Base-by-base conservation (phyloP, 139 green algal genomes). In the Chlorella sp. region DNA sequence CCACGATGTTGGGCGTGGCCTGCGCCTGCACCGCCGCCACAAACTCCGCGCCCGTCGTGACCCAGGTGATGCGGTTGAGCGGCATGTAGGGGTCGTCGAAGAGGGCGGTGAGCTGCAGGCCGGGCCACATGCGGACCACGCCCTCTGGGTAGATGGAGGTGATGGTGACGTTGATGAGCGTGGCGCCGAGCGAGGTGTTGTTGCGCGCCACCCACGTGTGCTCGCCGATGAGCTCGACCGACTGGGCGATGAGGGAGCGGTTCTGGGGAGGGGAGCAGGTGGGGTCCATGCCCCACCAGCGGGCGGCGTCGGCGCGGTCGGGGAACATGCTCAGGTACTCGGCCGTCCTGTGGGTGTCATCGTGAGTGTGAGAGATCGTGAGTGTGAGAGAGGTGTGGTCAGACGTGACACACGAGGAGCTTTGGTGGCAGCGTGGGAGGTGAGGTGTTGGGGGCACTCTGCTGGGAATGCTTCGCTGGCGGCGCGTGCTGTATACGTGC, bases 161-260 rank as follows among this genome's bases (percentile, higher is more conserved):
- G 33, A 69, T 27, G 32, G 31, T 49, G 31, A 14, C 30, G 63
- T 69, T 69, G 63, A 49, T 51, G 32, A 51, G 29, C 31, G 31
- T 17, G 3, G 5, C 22, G 5, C 63, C 63, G 17, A 69, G 33
- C 23, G 31, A 31, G 33, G 31, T 69, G 31, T 31, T 32, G 2
- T 35, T 49, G 23, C 50, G 14, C 14, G 63, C 31, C 27, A 69
- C 63, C 63, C 63, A 69, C 5, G 63, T 69, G 63, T 50, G 27
- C 20, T 69, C 31, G 6, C 50, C 33, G 2, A 69, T 4, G 2
- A 69, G 33, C 32, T 69, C 32, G 4, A 24, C 50, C 33, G 49
- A 32, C 32, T 5, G 23, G 63, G 51, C 72, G 74, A n/a, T 71
- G 72, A 32, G 67, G 63, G 62, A 77, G 75, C 23, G 80, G 17